These are phyloP conservation scores for Globisporangium nagaii DNA, from an alignment of 352 stramenopile genomes.

Conservation along the genomic window DNA sequence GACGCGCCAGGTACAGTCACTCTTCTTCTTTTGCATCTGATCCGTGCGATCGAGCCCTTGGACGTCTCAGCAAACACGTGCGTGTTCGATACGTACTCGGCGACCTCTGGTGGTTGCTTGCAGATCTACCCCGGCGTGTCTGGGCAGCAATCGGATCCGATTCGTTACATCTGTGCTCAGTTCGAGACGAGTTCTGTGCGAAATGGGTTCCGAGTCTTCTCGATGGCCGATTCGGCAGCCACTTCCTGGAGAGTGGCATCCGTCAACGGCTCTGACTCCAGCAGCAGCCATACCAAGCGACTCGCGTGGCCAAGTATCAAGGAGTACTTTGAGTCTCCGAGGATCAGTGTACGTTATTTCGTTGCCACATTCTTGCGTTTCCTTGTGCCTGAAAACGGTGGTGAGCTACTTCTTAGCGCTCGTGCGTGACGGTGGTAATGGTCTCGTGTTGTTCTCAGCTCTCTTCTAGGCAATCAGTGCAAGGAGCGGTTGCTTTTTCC, in stretches of 20 bases:
- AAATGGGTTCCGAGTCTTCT: constrained; percentile 20
- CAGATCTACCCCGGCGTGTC: constrained; percentile 36
- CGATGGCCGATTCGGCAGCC: constrained; percentile 25
- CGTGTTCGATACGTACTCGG: neutral
- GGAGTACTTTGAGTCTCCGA: constrained; percentile 27
- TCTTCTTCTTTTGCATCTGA: too few species aligned
- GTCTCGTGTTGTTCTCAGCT: neutral
- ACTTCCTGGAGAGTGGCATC: constrained; percentile 20
- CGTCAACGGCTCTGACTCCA: neutral
- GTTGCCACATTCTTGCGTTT: neutral
- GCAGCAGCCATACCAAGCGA: neutral
- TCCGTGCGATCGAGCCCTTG: too few species aligned
- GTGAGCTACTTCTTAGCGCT: neutral
- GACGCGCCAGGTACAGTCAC: too few species aligned
- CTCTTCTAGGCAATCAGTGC: neutral
- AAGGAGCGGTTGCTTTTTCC: neutral
- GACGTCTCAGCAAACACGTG: too few species aligned
- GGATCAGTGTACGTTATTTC: constrained; percentile 12
- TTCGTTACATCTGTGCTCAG: constrained; percentile 23
- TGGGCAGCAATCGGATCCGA: constrained; percentile 17
- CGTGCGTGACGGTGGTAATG: too few species aligned
- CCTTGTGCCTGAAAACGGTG: neutral
- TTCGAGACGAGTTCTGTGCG: neutral
- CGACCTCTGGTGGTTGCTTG: neutral
- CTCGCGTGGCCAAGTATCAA: constrained; percentile 36